Percentiles rank a stretch among this genome's conserved stretches.
Conservation (phyloP, 2,329 filamentous ascomycete genomes). For the Tothia fuscella region DNA sequence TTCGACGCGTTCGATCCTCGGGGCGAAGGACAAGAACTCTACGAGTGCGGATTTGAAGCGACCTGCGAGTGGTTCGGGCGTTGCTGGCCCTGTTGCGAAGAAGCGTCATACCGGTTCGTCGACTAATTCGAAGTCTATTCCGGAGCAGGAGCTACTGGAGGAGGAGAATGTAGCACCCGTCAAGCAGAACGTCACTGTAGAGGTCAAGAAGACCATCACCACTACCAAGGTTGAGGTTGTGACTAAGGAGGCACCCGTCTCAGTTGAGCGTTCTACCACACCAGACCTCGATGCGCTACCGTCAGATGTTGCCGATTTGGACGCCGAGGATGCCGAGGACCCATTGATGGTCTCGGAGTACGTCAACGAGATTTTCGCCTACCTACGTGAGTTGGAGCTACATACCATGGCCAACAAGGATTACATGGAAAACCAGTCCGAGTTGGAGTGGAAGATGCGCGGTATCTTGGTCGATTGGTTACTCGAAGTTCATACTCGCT, state of each 20-base stretch:
- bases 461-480: constrained; percentile 97
- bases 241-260: constrained; percentile 20
- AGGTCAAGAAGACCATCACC: constrained; percentile 36
- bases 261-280: constrained; percentile 20
- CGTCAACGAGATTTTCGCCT: constrained; percentile 93
- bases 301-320: constrained; percentile 47
- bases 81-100: constrained; percentile 53
- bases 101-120: constrained; percentile 48
- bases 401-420: constrained; percentile 74
- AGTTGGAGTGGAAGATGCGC: constrained; percentile 97
- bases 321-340: constrained; percentile 80
- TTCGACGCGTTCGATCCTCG: constrained; percentile 51
- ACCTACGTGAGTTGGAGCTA: constrained; percentile 76
- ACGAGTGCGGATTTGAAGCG: constrained; percentile 52
- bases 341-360: constrained; percentile 98
- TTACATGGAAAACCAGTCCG: constrained; percentile 91
- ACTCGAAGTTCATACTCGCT: constrained; percentile 94
- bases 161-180: constrained; percentile 55
- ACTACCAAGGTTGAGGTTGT: constrained; percentile 16
- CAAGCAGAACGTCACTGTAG: constrained; percentile 49
- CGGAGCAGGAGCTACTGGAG: constrained; percentile 42
- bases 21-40: constrained; percentile 53
- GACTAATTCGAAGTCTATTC: constrained; percentile 42
- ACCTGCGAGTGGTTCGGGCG: constrained; percentile 58
- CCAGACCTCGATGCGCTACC: constrained; percentile 9